Percentiles rank a stretch among this genome's conserved stretches.
Evolutionary conservation across 805 yeast genomes (phyloP).

Genomic region (Blastobotrys chiropterorum): DNA sequence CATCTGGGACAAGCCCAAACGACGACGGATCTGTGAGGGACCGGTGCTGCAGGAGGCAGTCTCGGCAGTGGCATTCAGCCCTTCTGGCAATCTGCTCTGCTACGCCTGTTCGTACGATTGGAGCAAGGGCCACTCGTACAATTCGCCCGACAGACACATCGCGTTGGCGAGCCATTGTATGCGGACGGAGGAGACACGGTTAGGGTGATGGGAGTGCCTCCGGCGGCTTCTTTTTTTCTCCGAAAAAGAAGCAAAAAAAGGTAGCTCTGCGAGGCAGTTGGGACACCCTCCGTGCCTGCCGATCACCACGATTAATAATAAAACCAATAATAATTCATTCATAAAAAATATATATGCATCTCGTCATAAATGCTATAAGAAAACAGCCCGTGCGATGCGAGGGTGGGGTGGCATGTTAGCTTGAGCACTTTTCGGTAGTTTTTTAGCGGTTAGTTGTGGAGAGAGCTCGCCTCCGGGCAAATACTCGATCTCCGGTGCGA

Average conservation of each 20-base stretch:
- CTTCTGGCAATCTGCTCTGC: slow-evolving; percentile 78
- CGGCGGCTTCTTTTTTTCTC: too few relatives aligned
- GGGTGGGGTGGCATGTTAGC: too few relatives aligned
- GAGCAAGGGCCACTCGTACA: slow-evolving; percentile 71
- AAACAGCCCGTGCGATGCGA: background rate
- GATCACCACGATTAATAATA: slow-evolving; percentile 18
- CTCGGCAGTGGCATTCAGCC: slow-evolving; percentile 72
- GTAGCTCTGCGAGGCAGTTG: too few relatives aligned
- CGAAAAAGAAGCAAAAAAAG: too few relatives aligned
- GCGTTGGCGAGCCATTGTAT: slow-evolving; percentile 76
- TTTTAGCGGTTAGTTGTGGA: too few relatives aligned
- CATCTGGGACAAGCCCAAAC: too few relatives aligned
- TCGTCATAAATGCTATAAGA: background rate
- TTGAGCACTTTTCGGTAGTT: too few relatives aligned
- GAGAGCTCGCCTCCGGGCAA: background rate
- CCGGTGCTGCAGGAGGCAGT: slow-evolving; percentile 52
- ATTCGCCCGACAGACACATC: slow-evolving; percentile 68
- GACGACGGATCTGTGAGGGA: too few relatives aligned
- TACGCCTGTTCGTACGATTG: slow-evolving; percentile 93
- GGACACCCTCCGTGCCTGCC: too few relatives aligned
- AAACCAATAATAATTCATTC: background rate
- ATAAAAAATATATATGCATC: background rate
- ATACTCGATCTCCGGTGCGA: background rate
- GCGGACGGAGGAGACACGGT: slow-evolving; percentile 79
- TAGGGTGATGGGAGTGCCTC: too few relatives aligned